Evolutionary conservation across 1,139 yeast species (phyloP).

Genomic region (Scheffersomyces parashehatae): DNA sequence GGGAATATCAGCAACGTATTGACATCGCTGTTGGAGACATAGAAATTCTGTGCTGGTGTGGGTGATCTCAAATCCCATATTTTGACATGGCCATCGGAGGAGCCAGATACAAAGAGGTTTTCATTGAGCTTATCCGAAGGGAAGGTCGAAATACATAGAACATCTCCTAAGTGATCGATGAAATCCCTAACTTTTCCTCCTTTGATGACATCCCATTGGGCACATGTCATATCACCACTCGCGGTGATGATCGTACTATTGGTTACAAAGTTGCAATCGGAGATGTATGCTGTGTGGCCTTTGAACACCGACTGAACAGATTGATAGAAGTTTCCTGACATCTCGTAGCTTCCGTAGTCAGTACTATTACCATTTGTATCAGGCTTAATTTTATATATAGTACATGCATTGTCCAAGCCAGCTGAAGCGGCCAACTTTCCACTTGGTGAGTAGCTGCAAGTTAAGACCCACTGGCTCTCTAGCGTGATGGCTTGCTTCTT

Average conservation of each 20-base stretch:
- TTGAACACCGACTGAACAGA: constrained; percentile 57
- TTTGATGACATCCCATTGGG: constrained; percentile 75
- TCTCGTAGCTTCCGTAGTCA: constrained; percentile 12
- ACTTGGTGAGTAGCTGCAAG: constrained; percentile 72
- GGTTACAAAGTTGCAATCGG: constrained; percentile 68
- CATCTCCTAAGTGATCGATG: constrained; percentile 81
- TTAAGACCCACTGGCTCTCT: constrained; percentile 76
- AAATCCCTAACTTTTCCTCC: constrained; percentile 58
- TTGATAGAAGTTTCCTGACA: constrained; percentile 35
- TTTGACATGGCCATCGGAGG: constrained; percentile 72
- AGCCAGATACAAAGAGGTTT: constrained; percentile 62
- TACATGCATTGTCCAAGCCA: constrained; percentile 78
- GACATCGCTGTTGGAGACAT: constrained; percentile 65
- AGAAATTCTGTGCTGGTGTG: constrained; percentile 58
- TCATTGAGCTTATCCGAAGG: constrained; percentile 14
- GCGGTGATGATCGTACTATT: constrained; percentile 62
- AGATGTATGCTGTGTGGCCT: constrained; percentile 83
- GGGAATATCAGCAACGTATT: constrained; percentile 69
- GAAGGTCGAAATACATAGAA: constrained; percentile 53
- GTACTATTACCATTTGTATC: constrained; percentile 7
- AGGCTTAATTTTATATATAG: constrained; percentile 56
- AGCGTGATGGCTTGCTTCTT: constrained; percentile 70
- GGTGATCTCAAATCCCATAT: constrained; percentile 70
- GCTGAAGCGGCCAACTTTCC: constrained; percentile 73
- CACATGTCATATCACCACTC: constrained; percentile 83